Evolutionary conservation across 352 stramenopile genomes (phyloP).

Genomic region (Thraustochytrium striatum): DNA sequence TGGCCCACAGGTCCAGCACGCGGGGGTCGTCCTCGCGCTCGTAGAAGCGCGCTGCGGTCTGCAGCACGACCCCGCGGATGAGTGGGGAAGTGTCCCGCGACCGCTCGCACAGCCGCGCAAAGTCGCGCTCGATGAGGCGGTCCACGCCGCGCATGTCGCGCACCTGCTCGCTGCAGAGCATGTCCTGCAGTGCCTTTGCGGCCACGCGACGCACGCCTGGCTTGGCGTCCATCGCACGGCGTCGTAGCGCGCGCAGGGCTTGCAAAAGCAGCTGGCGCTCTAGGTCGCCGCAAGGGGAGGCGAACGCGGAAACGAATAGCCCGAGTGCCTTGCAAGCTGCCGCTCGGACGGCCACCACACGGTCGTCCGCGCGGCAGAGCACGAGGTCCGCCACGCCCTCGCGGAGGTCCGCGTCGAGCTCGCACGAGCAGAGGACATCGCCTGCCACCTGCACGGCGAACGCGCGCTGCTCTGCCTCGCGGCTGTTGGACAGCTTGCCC

Average conservation of each 20-base stretch:
- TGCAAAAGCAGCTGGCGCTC: neutral
- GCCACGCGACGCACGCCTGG: conserved; percentile 3
- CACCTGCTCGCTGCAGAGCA: neutral
- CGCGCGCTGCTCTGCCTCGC: neutral
- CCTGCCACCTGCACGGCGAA: conserved; percentile 15
- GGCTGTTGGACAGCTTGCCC: conserved; percentile 39
- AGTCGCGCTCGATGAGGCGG: neutral
- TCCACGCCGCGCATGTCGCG: neutral
- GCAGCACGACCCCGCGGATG: conserved; percentile 1
- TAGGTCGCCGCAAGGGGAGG: neutral
- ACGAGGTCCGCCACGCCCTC: conserved; percentile 28
- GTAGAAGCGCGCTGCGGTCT: conserved; percentile 3
- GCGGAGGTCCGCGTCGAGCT: neutral
- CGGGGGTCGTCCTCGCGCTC: neutral
- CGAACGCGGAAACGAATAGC: neutral
- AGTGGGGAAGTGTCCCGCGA: neutral
- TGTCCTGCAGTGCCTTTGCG: neutral
- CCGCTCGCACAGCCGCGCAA: neutral
- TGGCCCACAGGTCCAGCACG: conserved; percentile 44
- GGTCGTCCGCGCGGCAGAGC: conserved; percentile 6
- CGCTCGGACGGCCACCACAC: neutral
- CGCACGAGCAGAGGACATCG: neutral
- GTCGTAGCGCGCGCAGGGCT: neutral
- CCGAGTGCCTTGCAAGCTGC: conserved; percentile 16
- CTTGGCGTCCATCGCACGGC: conserved; percentile 6